Evolutionary conservation across 805 yeast species (phyloP).

Genomic region (Nakazawaea holstii): DNA sequence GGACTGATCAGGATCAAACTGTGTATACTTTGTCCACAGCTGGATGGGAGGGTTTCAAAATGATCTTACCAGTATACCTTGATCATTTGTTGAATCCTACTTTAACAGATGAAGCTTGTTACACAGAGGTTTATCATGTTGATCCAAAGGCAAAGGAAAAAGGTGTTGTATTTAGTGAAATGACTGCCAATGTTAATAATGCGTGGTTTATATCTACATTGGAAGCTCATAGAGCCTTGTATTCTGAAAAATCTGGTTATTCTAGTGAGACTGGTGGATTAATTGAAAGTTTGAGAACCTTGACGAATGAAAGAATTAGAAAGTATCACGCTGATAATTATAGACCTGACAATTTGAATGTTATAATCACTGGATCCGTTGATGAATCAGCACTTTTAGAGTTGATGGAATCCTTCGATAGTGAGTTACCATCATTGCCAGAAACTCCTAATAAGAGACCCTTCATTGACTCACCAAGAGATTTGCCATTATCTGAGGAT

Average conservation of each 20-base stretch:
- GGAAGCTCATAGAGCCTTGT: slow-evolving; percentile 54
- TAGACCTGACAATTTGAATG: slow-evolving; percentile 77
- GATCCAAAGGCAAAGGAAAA: slow-evolving; percentile 89
- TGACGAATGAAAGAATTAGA: slow-evolving; percentile 70
- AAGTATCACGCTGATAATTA: slow-evolving; percentile 68
- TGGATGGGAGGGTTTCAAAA: slow-evolving; percentile 92
- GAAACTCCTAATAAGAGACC: slow-evolving; percentile 50
- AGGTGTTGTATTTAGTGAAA: slow-evolving; percentile 95
- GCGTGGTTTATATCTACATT: slow-evolving; percentile 62
- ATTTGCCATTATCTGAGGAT: slow-evolving; percentile 31
- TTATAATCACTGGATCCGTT: slow-evolving; percentile 83
- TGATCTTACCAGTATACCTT: slow-evolving; percentile 79
- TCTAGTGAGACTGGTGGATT: slow-evolving; percentile 93
- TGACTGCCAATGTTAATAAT: slow-evolving; percentile 88
- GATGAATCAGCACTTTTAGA: slow-evolving; percentile 65
- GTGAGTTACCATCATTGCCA: slow-evolving; percentile 40
- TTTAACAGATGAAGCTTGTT: slow-evolving; percentile 81
- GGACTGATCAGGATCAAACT: slow-evolving; percentile 96
- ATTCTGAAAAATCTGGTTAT: slow-evolving; percentile 64
- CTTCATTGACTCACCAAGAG: slow-evolving; percentile 65
- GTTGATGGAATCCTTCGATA: slow-evolving; percentile 58
- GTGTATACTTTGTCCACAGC: slow-evolving; percentile 89
- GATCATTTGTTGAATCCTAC: slow-evolving; percentile 87
- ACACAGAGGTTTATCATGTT: slow-evolving; percentile 92
- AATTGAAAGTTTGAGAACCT: slow-evolving; percentile 64